Evolutionary conservation across 176 grass and related monocot species (phyloP).

Genomic region (Aegilops longissima): DNA sequence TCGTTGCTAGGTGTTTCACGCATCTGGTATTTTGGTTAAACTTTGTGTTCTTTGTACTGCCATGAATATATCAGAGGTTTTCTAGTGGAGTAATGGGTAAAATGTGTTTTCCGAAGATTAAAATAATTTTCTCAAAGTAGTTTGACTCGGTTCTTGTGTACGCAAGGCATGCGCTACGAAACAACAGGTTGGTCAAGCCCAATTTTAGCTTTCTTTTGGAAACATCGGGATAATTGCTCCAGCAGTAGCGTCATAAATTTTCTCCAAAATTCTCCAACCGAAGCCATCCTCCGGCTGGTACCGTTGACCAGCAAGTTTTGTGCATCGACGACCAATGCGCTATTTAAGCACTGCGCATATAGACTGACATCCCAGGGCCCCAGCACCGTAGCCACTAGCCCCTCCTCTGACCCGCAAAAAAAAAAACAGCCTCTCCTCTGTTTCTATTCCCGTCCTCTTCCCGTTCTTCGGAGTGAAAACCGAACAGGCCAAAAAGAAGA

Average conservation of each 20-base stretch:
- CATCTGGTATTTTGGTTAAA: no score
- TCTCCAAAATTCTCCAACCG: background rate
- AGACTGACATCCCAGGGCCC: background rate
- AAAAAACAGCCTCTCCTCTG: background rate
- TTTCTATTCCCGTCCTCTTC: background rate
- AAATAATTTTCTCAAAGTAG: no score
- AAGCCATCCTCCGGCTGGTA: background rate
- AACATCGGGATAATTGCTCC: background rate
- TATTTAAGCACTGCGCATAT: background rate
- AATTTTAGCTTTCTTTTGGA: background rate
- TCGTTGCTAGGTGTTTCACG: no score
- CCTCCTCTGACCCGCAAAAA: no score
- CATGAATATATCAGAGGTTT: no score
- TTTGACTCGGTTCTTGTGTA: no score
- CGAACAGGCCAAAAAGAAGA: constrained; percentile 39
- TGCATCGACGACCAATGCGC: constrained; percentile 7
- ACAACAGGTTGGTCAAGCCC: background rate
- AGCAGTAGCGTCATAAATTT: background rate
- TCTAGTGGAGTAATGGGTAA: no score
- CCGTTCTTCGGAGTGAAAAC: constrained; percentile 16
- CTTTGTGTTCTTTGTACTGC: no score
- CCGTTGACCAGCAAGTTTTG: background rate
- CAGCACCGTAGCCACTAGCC: background rate
- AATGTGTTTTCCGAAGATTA: no score
- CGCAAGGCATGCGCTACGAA: no score